Evolutionary conservation across 2,329 filamentous ascomycete genomes (phyloP).

Genomic region (Paracoccidioides brasiliensis): DNA sequence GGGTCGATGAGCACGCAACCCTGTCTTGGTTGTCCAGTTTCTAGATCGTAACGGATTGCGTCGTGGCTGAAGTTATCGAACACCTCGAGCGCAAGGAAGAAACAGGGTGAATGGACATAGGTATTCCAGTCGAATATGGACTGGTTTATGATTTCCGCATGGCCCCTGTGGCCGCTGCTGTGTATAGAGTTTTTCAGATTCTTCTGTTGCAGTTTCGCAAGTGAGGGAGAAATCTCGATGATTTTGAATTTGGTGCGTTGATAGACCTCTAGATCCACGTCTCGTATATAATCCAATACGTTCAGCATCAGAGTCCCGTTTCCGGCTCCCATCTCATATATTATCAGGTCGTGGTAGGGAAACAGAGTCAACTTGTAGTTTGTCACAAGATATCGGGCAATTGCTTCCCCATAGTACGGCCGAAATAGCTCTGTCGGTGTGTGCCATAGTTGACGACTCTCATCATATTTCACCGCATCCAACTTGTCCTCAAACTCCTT

Average conservation of each 20-base stretch:
- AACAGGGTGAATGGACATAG: slow-evolving; percentile 83
- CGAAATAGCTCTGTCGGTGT: slow-evolving; percentile 95
- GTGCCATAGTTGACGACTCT: slow-evolving; percentile 88
- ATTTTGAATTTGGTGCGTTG: slow-evolving; percentile 85
- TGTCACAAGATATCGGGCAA: slow-evolving; percentile 87
- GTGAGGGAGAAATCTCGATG: slow-evolving; percentile 79
- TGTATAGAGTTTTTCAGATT: slow-evolving; percentile 55
- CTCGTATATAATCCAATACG: slow-evolving; percentile 89
- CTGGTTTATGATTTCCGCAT: slow-evolving; percentile 87
- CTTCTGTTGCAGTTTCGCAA: slow-evolving; percentile 64
- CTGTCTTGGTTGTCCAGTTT: slow-evolving; percentile 72
- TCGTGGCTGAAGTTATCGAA: slow-evolving; percentile 99
- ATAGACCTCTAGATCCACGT: slow-evolving; percentile 81
- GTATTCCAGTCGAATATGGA: slow-evolving; percentile 90
- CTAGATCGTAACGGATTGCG: slow-evolving; percentile 74
- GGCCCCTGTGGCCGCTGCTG: slow-evolving; percentile 62
- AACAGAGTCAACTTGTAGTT: slow-evolving; percentile 93
- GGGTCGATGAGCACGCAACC: slow-evolving; percentile 76
- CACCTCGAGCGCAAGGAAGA: slow-evolving; percentile 94
- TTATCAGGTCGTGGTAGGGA: slow-evolving; percentile 90
- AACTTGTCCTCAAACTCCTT: slow-evolving; percentile 80
- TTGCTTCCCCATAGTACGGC: slow-evolving; percentile 91
- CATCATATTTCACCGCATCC: slow-evolving; percentile 57
- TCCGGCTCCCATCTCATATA: slow-evolving; percentile 97
- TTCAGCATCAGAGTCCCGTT: slow-evolving; percentile 98